Percentiles rank a stretch among this genome's conserved stretches.
phyloP scores from a whole-genome alignment of 2,329 filamentous ascomycete genomes.

The Sphaerulina populicola region DNA sequence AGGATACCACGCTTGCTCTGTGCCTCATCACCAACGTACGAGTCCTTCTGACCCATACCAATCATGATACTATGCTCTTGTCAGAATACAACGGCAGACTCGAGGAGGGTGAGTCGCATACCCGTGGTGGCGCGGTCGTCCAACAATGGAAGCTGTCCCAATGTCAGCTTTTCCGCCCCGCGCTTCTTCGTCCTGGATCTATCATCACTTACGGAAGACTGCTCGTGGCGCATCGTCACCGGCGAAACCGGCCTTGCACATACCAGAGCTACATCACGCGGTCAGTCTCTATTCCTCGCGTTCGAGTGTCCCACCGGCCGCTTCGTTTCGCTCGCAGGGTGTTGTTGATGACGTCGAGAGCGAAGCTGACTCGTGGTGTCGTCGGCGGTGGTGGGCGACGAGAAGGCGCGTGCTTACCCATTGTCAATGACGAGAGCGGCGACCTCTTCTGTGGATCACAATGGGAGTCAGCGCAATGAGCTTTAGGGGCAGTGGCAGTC shows the following conservation, averaged over 20 bases:
- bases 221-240: constrained; percentile 99
- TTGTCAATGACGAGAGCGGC: constrained; percentile 99
- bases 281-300: constrained; percentile 22
- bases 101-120: constrained; percentile 44
- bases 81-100: constrained; percentile 33
- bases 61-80: constrained; percentile 84
- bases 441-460: constrained; percentile 74
- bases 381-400: constrained; percentile 31
- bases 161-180: constrained; percentile 21
- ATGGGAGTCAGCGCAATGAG: constrained; percentile 21
- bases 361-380: constrained; percentile 29
- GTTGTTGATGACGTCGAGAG: constrained; percentile 29
- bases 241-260: constrained; percentile 99
- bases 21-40: constrained; percentile 99
- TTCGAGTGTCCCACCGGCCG: constrained; percentile 4
- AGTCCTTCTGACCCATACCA: constrained; percentile 99
- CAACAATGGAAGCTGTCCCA: constrained; percentile 86
- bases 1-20: constrained; percentile 99
- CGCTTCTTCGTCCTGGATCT: constrained; percentile 16
- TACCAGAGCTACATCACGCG: constrained; percentile 71
- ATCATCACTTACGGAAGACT: constrained; percentile 89
- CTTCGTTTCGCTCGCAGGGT: constrained; percentile 12
- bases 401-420: constrained; percentile 67
- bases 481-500: constrained; percentile 6
- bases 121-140: constrained; percentile 99